A percentile compares a stretch with the other conserved stretches of the same genome.
These are phyloP conservation scores for Curvularia eragrostidis DNA, from an alignment of 2,329 filamentous ascomycete genomes.

Conservation along the genomic window DNA sequence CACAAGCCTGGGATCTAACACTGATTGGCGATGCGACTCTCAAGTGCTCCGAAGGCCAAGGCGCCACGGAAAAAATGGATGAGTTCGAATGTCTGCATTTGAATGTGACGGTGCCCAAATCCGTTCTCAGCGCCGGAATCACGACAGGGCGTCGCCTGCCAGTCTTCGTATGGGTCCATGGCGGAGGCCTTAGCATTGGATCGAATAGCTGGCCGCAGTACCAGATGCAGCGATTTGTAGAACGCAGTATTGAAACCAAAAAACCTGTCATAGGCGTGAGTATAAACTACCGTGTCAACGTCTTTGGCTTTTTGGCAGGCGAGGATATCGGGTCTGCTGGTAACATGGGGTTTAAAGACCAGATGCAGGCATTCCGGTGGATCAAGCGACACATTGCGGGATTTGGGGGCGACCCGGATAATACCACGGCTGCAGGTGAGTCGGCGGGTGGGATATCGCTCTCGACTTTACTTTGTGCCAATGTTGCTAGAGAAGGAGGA, in stretches of 20 bases:
- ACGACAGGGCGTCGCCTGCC: slow-evolving; percentile 46
- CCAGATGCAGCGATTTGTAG: slow-evolving; percentile 54
- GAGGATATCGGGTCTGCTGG: slow-evolving; percentile 51
- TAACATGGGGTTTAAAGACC: slow-evolving; percentile 47
- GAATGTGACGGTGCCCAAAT: slow-evolving; percentile 43
- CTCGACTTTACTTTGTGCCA: slow-evolving; percentile 37
- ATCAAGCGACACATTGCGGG: slow-evolving; percentile 48
- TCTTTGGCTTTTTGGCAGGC: slow-evolving; percentile 53
- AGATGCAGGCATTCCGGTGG: slow-evolving; percentile 49
- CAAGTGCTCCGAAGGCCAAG: slow-evolving; percentile 24
- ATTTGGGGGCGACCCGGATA: slow-evolving; percentile 50
- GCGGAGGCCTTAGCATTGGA: slow-evolving; percentile 59
- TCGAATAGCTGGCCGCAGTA: slow-evolving; percentile 62
- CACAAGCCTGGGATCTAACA: slow-evolving; percentile 38
- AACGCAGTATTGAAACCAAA: slow-evolving; percentile 51
- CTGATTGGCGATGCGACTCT: slow-evolving; percentile 30
- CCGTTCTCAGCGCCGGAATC: neutral
- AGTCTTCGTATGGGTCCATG: slow-evolving; percentile 62
- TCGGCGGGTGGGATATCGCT: slow-evolving; percentile 54
- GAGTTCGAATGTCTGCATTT: slow-evolving; percentile 48
- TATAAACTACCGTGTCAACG: slow-evolving; percentile 45
- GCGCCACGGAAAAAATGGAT: slow-evolving; percentile 31
- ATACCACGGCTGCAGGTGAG: slow-evolving; percentile 54
- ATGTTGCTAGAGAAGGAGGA: slow-evolving; percentile 29
- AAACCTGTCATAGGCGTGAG: slow-evolving; percentile 55